phyloP scores from a whole-genome alignment of 1,284 basidiomycete species.

The Moniliella sp. region DNA sequence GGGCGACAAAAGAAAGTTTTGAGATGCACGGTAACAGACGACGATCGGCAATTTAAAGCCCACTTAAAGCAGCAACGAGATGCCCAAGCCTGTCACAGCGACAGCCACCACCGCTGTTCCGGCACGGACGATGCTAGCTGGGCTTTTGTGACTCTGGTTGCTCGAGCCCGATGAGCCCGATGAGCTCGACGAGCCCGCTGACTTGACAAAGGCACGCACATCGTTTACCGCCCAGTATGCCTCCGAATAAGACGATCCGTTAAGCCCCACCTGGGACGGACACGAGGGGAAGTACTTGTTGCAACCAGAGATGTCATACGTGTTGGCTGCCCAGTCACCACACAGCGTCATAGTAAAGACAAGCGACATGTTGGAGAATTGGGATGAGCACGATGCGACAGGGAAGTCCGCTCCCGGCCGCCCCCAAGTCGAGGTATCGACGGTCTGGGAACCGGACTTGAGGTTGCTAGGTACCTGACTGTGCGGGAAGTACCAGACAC shows the following conservation, averaged over 20 bases:
- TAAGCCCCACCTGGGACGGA: constrained; percentile 15
- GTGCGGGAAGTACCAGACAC: constrained; percentile 25
- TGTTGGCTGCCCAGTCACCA: constrained; percentile 17
- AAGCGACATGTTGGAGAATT: constrained; percentile 20
- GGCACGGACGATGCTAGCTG: not conserved
- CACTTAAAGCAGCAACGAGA: no score
- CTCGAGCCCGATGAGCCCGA: not conserved
- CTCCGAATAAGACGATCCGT: constrained; percentile 11
- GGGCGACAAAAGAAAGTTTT: no score
- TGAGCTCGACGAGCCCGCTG: not conserved
- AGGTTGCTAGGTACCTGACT: constrained; percentile 12
- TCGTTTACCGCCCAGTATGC: constrained; percentile 20
- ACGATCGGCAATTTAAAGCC: no score
- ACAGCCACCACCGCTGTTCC: no score
- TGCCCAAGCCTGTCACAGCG: no score
- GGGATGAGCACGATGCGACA: constrained; percentile 12
- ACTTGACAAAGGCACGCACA: constrained; percentile 11
- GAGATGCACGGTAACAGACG: no score
- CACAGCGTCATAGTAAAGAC: constrained; percentile 27
- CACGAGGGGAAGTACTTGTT: constrained; percentile 10
- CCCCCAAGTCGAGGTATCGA: constrained; percentile 17
- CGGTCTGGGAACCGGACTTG: constrained; percentile 4
- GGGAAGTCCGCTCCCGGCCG: constrained; percentile 16
- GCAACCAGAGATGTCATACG: constrained; percentile 11
- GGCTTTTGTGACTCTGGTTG: not conserved